Percentiles rank a stretch among this genome's conserved stretches.
Conservation (phyloP, 1,284 basidiomycete genomes). For the Heterobasidion annosum region DNA sequence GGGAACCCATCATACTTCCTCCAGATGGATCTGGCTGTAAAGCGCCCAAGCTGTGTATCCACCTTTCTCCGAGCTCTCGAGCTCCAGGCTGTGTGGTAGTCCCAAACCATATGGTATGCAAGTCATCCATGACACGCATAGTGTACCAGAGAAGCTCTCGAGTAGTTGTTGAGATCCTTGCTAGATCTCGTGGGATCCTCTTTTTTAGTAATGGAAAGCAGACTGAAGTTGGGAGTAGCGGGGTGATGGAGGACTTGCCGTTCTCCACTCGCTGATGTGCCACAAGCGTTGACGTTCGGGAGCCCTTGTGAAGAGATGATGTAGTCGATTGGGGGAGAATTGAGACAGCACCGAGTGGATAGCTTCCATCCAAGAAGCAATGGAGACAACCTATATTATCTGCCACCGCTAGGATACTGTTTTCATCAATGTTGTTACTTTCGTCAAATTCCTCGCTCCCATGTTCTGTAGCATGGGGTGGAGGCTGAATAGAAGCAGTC, state of each 20-base stretch:
- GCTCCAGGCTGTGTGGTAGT: constrained; percentile 55
- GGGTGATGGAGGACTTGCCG: constrained; percentile 11
- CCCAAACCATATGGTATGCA: constrained; percentile 65
- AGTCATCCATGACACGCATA: constrained; percentile 60
- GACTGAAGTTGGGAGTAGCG: constrained; percentile 36
- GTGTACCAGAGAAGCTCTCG: constrained; percentile 65
- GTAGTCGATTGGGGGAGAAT: constrained; percentile 28
- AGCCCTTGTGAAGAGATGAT: constrained; percentile 42
- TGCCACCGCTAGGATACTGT: constrained; percentile 53
- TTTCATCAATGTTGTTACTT: constrained; percentile 43
- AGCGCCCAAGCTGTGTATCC: constrained; percentile 54
- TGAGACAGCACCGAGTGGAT: constrained; percentile 58
- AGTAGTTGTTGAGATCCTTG: constrained; percentile 58
- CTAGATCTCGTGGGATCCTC: constrained; percentile 54
- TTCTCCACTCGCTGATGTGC: constrained; percentile 26
- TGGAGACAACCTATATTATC: constrained; percentile 51
- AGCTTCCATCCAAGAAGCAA: constrained; percentile 72
- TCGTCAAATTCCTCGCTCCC: constrained; percentile 33
- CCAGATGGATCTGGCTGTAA: constrained; percentile 37
- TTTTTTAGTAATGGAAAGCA: constrained; percentile 49
- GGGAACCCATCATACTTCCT: constrained; percentile 4
- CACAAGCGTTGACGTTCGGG: constrained; percentile 34
- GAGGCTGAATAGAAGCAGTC: constrained; percentile 46
- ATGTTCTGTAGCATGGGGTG: constrained; percentile 23
- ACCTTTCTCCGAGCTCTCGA: constrained; percentile 62